Percentiles rank a stretch among this genome's conserved stretches.
Conservation (phyloP, 495 filamentous ascomycete genomes). For the Aspergillus diversus region DNA sequence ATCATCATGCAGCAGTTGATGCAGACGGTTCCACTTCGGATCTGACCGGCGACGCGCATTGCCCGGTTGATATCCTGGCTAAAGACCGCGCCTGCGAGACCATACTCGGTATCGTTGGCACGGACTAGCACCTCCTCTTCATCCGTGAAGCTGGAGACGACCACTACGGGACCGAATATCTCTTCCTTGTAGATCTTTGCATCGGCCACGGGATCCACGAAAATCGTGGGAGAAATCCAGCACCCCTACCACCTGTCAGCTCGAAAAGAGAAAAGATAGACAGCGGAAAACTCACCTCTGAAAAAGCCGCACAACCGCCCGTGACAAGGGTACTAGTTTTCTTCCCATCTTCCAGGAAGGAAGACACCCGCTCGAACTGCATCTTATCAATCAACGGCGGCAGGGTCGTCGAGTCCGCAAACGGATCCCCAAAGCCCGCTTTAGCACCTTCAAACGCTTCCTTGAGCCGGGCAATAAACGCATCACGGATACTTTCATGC, state of each 20-base stretch:
- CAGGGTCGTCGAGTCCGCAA: no score
- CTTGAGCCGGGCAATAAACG: not conserved
- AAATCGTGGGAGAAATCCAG: conserved; percentile 3
- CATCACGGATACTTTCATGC: not conserved
- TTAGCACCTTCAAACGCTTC: not conserved
- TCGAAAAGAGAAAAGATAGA: not conserved
- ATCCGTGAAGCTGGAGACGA: not conserved
- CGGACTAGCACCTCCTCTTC: not conserved
- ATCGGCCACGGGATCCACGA: not conserved
- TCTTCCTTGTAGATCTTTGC: conserved; percentile 1
- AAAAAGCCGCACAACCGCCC: not conserved
- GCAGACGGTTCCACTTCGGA: not conserved
- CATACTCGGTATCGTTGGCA: conserved; percentile 4
- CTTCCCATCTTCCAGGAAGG: not conserved
- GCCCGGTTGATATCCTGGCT: conserved; percentile 5
- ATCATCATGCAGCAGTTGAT: not conserved
- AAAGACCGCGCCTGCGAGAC: not conserved
- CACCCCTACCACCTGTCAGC: not conserved
- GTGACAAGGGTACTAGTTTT: not conserved
- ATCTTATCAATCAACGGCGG: not conserved
- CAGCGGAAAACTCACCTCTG: no score
- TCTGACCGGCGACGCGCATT: not conserved
- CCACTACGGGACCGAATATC: conserved; percentile 2
- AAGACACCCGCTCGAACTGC: not conserved
- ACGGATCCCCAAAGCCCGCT: not conserved